These are phyloP conservation scores for Trametes meyenii DNA, from an alignment of 768 basidiomycete species.

Conservation along the genomic window DNA sequence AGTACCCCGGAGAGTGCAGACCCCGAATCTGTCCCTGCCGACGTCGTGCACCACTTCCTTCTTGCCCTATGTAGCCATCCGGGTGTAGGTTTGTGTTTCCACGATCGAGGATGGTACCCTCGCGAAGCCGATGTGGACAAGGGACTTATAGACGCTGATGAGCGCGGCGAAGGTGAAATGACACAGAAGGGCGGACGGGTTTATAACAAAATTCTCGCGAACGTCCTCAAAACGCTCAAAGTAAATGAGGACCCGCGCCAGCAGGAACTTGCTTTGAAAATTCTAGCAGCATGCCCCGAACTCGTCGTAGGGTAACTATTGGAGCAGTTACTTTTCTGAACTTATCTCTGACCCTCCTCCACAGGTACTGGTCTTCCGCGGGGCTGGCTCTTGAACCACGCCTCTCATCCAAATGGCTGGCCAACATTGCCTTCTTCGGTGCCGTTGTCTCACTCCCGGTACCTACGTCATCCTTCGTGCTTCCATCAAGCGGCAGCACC, in stretches of 20 bases:
- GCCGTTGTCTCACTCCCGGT: slow-evolving; percentile 77
- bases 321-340: not conserved
- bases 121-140: slow-evolving; percentile 52
- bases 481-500: slow-evolving; percentile 38
- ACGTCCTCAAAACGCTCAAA: slow-evolving; percentile 72
- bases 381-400: slow-evolving; percentile 82
- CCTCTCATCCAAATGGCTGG: slow-evolving; percentile 88
- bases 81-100: slow-evolving; percentile 85
- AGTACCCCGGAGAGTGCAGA: slow-evolving; percentile 48
- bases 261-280: slow-evolving; percentile 81
- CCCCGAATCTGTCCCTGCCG: slow-evolving; percentile 64
- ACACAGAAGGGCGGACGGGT: slow-evolving; percentile 51
- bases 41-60: slow-evolving; percentile 86
- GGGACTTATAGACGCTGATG: slow-evolving; percentile 37
- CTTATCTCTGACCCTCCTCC: slow-evolving; percentile 1
- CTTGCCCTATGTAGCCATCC: slow-evolving; percentile 82
- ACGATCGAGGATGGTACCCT: slow-evolving; percentile 89
- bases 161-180: slow-evolving; percentile 21
- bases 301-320: slow-evolving; percentile 70
- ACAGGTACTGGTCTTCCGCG: slow-evolving; percentile 72
- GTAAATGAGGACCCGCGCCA: slow-evolving; percentile 89
- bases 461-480: slow-evolving; percentile 63
- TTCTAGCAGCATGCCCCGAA: slow-evolving; percentile 84
- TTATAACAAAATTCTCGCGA: slow-evolving; percentile 83
- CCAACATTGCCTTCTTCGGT: slow-evolving; percentile 83